Percentiles rank a stretch among this genome's conserved stretches.
These are phyloP conservation scores for Endotrypanum monterogeii DNA, from an alignment of 208 protist species.

Conservation along the genomic window DNA sequence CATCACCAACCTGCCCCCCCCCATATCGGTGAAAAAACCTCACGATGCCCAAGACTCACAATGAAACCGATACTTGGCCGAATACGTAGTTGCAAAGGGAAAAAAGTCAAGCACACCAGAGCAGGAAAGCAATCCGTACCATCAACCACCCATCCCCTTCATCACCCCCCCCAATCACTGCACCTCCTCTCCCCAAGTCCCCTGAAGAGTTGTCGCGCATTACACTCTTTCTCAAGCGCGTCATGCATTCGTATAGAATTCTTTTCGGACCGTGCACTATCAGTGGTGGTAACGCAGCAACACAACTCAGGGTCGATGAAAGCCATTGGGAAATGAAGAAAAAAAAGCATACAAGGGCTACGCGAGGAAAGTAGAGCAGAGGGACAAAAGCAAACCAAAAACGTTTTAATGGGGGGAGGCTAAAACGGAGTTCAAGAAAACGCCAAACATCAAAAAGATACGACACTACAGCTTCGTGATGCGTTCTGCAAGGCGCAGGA, in stretches of 20 bases:
- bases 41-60: not conserved
- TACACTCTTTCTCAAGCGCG: not conserved
- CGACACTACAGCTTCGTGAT: conserved; percentile 39
- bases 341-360: too few relatives aligned
- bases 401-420: not conserved
- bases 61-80: too few relatives aligned
- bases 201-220: not conserved
- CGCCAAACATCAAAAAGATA: not conserved
- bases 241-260: not conserved
- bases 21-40: not conserved
- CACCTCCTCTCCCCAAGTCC: not conserved
- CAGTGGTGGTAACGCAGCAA: not conserved
- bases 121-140: not conserved
- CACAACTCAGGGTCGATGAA: not conserved
- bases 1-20: not conserved
- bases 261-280: too few relatives aligned
- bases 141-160: not conserved
- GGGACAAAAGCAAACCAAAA: not conserved
- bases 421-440: not conserved
- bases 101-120: not conserved
- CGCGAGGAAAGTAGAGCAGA: not conserved
- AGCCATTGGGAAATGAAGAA: not conserved
- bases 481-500: conserved; percentile 59
- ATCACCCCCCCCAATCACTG: not conserved
- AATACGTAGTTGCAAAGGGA: not conserved